These are phyloP conservation scores for Priceomyces haplophilus DNA, from an alignment of 805 yeast species.

Conservation along the genomic window DNA sequence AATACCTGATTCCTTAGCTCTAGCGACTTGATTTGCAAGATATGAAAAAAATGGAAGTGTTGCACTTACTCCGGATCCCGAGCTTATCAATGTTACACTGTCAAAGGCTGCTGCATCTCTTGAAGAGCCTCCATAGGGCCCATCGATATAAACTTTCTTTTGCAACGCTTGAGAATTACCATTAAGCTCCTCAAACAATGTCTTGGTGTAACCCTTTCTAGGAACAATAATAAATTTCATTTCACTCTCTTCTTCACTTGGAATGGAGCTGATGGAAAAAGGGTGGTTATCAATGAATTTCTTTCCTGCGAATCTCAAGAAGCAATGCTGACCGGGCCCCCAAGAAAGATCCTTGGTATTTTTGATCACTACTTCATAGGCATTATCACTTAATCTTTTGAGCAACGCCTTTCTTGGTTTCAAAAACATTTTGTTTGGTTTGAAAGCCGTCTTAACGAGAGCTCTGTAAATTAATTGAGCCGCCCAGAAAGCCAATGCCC, in stretches of 20 bases:
- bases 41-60: conserved; percentile 42
- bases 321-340: conserved; percentile 57
- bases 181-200: conserved; percentile 28
- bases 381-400: conserved; percentile 20
- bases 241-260: conserved; percentile 20
- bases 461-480: conserved; percentile 47
- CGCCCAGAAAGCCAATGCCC: conserved; percentile 51
- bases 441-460: conserved; percentile 43
- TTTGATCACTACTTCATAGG: conserved; percentile 34
- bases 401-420: conserved; percentile 36
- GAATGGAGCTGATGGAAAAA: conserved; percentile 45
- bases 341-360: conserved; percentile 38
- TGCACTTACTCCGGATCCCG: conserved; percentile 55
- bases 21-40: conserved; percentile 17
- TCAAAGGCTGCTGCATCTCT: conserved; percentile 47
- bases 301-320: conserved; percentile 44
- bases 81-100: conserved; percentile 37
- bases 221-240: conserved; percentile 47
- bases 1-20: conserved; percentile 7
- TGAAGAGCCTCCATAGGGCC: conserved; percentile 55
- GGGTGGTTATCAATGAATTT: conserved; percentile 54
- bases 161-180: conserved; percentile 20
- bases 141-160: conserved; percentile 45
- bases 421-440: conserved; percentile 40
- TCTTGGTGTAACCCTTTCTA: conserved; percentile 45